Percentiles rank a stretch among this genome's conserved stretches.
Evolutionary conservation across 1,284 basidiomycete species (phyloP).

Genomic region (Tilletia horrida): DNA sequence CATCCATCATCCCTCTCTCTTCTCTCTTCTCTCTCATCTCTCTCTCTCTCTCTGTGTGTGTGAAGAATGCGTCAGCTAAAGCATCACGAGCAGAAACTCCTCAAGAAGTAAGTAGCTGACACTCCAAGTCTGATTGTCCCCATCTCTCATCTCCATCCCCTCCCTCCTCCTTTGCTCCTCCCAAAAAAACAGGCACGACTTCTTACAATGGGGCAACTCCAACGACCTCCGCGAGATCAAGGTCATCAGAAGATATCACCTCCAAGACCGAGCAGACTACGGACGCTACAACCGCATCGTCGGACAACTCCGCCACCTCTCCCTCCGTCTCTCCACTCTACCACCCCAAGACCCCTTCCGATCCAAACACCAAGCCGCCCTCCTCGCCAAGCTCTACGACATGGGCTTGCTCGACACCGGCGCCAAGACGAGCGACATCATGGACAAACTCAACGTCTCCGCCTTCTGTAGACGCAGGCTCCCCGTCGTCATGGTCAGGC

Average conservation of each 20-base stretch:
- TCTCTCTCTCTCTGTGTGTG: not conserved
- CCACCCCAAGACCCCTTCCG: slow-evolving; percentile 88
- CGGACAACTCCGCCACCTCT: slow-evolving; percentile 77
- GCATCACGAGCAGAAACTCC: slow-evolving; percentile 53
- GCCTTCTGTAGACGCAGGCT: slow-evolving; percentile 87
- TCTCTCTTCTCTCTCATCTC: not conserved
- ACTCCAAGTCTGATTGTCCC: not conserved
- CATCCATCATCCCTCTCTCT: too few relatives aligned
- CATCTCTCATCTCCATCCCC: not conserved
- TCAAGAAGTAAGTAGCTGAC: slow-evolving; percentile 49
- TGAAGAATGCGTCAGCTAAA: slow-evolving; percentile 53
- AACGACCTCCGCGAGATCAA: slow-evolving; percentile 84
- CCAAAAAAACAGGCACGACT: slow-evolving; percentile 47
- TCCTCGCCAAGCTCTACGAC: slow-evolving; percentile 94
- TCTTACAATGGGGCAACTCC: slow-evolving; percentile 90
- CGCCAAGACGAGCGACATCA: slow-evolving; percentile 59
- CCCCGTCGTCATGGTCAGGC: slow-evolving; percentile 85
- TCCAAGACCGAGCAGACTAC: slow-evolving; percentile 72
- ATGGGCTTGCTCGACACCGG: slow-evolving; percentile 77
- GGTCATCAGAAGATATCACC: slow-evolving; percentile 90
- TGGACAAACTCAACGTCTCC: slow-evolving; percentile 80
- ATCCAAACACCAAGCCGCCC: slow-evolving; percentile 74
- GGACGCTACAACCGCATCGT: slow-evolving; percentile 89
- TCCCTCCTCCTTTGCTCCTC: not conserved
- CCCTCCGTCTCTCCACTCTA: slow-evolving; percentile 81